Percentiles rank a stretch among this genome's conserved stretches.
Conservation (phyloP, 805 yeast species). For the Nakazawaea ernobii region DNA sequence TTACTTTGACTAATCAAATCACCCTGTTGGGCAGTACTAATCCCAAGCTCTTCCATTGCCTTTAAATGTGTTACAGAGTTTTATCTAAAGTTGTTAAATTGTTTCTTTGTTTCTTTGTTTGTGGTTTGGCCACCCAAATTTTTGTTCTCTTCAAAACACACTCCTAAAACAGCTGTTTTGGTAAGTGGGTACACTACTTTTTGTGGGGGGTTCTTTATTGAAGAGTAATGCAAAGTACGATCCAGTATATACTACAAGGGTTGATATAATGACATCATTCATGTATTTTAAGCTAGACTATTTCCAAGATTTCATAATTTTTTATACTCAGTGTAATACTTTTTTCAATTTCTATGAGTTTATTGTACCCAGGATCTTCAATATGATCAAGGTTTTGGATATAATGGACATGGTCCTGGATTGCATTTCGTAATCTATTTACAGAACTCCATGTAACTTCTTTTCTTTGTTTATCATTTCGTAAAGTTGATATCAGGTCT, state of each 20-base stretch:
- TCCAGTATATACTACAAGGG: no score
- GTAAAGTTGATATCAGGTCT: not conserved
- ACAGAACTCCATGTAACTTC: slow-evolving; percentile 3
- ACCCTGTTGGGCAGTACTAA: slow-evolving; percentile 27
- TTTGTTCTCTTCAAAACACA: not conserved
- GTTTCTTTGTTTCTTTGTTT: no score
- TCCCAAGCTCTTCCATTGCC: slow-evolving; percentile 63
- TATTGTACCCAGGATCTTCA: slow-evolving; percentile 8
- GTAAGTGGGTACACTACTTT: not conserved
- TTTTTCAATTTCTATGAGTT: not conserved
- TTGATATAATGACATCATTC: no score
- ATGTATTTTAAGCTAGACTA: no score
- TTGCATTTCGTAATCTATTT: slow-evolving; percentile 2
- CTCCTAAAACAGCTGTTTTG: not conserved
- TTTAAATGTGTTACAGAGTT: not conserved
- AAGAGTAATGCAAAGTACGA: no score
- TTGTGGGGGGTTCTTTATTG: no score
- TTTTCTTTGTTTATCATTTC: not conserved
- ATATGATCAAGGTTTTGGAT: not conserved
- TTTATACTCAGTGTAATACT: slow-evolving; percentile 3
- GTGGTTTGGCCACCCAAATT: not conserved
- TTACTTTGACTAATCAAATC: slow-evolving; percentile 19
- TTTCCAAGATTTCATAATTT: not conserved
- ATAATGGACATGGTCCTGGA: slow-evolving; percentile 5
- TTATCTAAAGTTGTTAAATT: no score